phyloP scores from a whole-genome alignment of 305 asterid genomes.

The Plantago lanceolata region DNA sequence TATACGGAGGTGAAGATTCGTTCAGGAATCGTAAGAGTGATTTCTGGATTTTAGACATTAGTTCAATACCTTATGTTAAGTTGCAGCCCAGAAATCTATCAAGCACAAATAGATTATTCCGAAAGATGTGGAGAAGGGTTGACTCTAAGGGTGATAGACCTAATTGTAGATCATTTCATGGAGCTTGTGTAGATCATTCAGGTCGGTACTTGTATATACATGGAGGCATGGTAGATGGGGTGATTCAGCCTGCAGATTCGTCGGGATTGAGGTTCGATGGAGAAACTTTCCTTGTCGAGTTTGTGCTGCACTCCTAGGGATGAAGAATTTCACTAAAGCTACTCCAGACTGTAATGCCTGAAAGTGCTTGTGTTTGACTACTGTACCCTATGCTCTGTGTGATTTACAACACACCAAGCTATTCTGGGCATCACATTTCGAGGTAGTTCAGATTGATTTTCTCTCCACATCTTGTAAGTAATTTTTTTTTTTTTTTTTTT shows the following conservation, averaged over 20 bases:
- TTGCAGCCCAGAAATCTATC: conserved; percentile 26
- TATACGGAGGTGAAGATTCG: conserved; percentile 89
- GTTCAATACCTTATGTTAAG: conserved; percentile 28
- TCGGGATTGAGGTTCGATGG: conserved; percentile 79
- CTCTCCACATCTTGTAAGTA: not conserved
- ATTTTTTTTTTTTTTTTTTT: no score
- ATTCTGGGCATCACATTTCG: not conserved
- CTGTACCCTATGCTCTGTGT: not conserved
- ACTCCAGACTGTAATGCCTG: not conserved
- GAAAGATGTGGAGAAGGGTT: conserved; percentile 63
- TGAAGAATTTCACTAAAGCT: not conserved
- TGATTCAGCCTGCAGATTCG: conserved; percentile 50
- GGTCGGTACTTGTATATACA: conserved; percentile 62
- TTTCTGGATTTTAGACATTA: conserved; percentile 76
- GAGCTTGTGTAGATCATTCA: conserved; percentile 73
- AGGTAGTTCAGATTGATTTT: not conserved
- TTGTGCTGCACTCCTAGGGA: conserved; percentile 37
- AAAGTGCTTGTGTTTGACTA: not conserved
- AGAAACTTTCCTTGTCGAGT: conserved; percentile 60
- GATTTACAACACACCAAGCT: not conserved
- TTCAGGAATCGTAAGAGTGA: conserved; percentile 66
- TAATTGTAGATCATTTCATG: conserved; percentile 79
- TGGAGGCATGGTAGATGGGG: conserved; percentile 91
- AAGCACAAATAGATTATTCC: conserved; percentile 21
- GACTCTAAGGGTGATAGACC: conserved; percentile 57